phyloP scores from a whole-genome alignment of 1,284 basidiomycete species.

The Irpex sp. region DNA sequence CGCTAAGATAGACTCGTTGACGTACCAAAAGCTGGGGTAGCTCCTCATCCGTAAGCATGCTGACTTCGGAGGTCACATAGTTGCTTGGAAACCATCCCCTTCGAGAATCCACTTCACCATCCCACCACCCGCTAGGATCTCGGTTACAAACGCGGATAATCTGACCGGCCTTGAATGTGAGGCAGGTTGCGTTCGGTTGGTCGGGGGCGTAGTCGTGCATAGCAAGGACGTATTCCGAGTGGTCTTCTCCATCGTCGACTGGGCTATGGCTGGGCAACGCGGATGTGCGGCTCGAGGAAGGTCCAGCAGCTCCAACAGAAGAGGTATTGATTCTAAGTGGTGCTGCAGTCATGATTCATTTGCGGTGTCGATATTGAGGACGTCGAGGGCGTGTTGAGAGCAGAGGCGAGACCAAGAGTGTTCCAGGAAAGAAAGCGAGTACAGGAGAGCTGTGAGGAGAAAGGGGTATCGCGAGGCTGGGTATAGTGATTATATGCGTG shows the following conservation, averaged over 20 bases:
- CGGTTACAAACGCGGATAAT: conserved; percentile 87
- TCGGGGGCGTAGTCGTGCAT: conserved; percentile 84
- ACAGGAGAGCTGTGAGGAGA: neutral
- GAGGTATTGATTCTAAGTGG: conserved; percentile 47
- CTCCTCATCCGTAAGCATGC: conserved; percentile 51
- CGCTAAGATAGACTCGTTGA: conserved; percentile 7
- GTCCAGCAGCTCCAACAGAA: conserved; percentile 28
- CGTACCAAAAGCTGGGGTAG: conserved; percentile 40
- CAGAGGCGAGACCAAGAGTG: neutral
- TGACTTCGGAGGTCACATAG: conserved; percentile 68
- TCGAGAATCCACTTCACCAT: conserved; percentile 84
- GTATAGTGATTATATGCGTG: neutral
- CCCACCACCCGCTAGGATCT: conserved; percentile 96
- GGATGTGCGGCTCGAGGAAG: conserved; percentile 29
- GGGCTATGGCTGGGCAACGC: conserved; percentile 8
- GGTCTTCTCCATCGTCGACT: conserved; percentile 33
- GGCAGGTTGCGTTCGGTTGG: conserved; percentile 71
- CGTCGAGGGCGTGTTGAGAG: neutral
- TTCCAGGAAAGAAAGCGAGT: neutral
- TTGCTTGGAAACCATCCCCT: conserved; percentile 99
- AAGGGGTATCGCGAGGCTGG: neutral
- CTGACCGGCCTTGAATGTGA: conserved; percentile 87
- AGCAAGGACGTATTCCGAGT: conserved; percentile 72
- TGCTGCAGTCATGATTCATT: conserved; percentile 32
- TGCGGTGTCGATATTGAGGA: neutral